Evolutionary conservation across 2,329 filamentous ascomycete genomes (phyloP).

Genomic region (Colletotrichum sp.): DNA sequence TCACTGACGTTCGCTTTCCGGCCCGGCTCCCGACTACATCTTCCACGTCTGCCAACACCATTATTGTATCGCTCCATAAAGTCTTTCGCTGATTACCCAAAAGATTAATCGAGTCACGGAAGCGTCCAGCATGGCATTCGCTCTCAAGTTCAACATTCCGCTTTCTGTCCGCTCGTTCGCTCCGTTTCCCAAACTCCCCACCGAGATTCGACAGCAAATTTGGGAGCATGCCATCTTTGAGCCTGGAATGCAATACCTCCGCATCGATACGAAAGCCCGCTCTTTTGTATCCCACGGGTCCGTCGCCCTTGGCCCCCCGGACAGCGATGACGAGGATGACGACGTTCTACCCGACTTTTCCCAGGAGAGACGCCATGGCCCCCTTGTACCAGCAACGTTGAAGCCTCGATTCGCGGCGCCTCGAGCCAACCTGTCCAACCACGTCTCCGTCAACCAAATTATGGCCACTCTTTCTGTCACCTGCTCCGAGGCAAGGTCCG

Average conservation of each 20-base stretch:
- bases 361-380: slow-evolving; percentile 24
- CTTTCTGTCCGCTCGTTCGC: slow-evolving; percentile 33
- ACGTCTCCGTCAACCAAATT: slow-evolving; percentile 28
- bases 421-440: slow-evolving; percentile 37
- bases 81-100: not conserved
- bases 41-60: not conserved
- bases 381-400: slow-evolving; percentile 23
- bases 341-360: slow-evolving; percentile 24
- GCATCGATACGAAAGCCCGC: not conserved
- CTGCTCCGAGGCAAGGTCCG: slow-evolving; percentile 8
- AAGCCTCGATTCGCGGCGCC: slow-evolving; percentile 30
- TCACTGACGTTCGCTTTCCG: not conserved
- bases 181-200: slow-evolving; percentile 35
- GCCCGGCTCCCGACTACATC: not conserved
- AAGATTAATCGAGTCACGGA: not conserved
- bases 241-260: slow-evolving; percentile 40
- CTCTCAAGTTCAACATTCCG: slow-evolving; percentile 36
- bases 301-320: not conserved
- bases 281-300: not conserved
- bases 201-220: slow-evolving; percentile 39
- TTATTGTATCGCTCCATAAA: not conserved
- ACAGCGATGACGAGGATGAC: slow-evolving; percentile 19
- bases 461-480: slow-evolving; percentile 10
- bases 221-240: slow-evolving; percentile 35
- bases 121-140: not conserved